These are phyloP conservation scores for Lyophyllum shimeji DNA, from an alignment of 768 basidiomycete species.

Conservation along the genomic window DNA sequence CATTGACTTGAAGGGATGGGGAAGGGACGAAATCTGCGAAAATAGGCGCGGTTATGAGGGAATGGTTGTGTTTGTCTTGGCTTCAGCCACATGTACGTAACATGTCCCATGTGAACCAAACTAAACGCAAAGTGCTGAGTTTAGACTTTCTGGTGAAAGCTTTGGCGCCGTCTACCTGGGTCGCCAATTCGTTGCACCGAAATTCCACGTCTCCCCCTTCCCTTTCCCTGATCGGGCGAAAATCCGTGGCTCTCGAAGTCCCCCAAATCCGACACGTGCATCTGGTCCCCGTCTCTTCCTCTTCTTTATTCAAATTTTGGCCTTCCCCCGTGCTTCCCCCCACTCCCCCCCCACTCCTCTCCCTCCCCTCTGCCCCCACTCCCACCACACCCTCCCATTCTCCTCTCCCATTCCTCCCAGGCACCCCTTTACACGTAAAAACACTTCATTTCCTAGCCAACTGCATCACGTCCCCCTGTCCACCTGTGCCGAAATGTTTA, in stretches of 20 bases:
- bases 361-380: conserved; percentile 5
- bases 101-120: conserved; percentile 25
- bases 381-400: not conserved
- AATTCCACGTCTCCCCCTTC: conserved; percentile 5
- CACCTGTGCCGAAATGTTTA: conserved; percentile 7
- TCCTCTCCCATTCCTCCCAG: conserved; percentile 3
- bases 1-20: conserved; percentile 26
- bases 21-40: conserved; percentile 21
- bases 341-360: not conserved
- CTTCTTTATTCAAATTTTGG: too few species aligned
- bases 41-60: conserved; percentile 27
- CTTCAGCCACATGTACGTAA: conserved; percentile 29
- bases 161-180: conserved; percentile 20
- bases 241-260: conserved; percentile 17
- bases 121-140: conserved; percentile 15
- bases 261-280: conserved; percentile 11
- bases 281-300: too few species aligned
- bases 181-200: conserved; percentile 13
- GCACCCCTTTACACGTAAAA: conserved; percentile 12
- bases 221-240: conserved; percentile 13
- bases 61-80: conserved; percentile 29
- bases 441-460: not conserved
- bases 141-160: conserved; percentile 24
- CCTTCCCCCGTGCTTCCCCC: not conserved
- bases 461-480: conserved; percentile 13